phyloP scores from a whole-genome alignment of 257 asterid species.

The Solanum rostratum region DNA sequence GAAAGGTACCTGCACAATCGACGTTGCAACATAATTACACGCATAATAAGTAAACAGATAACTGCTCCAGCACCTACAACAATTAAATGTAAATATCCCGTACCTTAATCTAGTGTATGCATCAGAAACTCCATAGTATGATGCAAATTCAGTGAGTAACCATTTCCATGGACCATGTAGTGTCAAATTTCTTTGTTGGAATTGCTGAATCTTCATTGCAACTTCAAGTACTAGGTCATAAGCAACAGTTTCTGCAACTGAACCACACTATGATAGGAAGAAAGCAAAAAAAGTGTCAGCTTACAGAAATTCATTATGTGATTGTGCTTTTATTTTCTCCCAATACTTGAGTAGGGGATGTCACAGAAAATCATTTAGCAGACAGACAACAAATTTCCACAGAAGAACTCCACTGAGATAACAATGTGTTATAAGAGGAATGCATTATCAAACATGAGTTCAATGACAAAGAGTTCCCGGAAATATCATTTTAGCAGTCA shows the following conservation, averaged over 20 bases:
- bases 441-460: not conserved
- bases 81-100: not conserved
- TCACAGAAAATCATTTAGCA: not conserved
- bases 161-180: constrained; percentile 48
- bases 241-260: constrained; percentile 49
- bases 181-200: constrained; percentile 33
- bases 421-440: not conserved
- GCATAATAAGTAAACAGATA: not conserved
- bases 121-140: constrained; percentile 45
- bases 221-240: constrained; percentile 43
- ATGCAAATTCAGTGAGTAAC: constrained; percentile 39
- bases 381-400: not conserved
- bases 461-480: not conserved
- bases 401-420: not conserved
- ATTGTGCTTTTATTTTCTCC: not conserved
- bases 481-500: not conserved
- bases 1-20: constrained; percentile 31
- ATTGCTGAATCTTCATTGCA: constrained; percentile 36
- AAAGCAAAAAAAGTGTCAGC: constrained; percentile 5
- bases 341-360: not conserved
- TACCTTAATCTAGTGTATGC: constrained; percentile 46
- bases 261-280: constrained; percentile 27
- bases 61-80: not conserved
- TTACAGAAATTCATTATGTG: not conserved
- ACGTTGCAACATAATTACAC: not conserved